phyloP scores from a whole-genome alignment of 2,329 filamentous ascomycete genomes.

The Penicillium italicum region DNA sequence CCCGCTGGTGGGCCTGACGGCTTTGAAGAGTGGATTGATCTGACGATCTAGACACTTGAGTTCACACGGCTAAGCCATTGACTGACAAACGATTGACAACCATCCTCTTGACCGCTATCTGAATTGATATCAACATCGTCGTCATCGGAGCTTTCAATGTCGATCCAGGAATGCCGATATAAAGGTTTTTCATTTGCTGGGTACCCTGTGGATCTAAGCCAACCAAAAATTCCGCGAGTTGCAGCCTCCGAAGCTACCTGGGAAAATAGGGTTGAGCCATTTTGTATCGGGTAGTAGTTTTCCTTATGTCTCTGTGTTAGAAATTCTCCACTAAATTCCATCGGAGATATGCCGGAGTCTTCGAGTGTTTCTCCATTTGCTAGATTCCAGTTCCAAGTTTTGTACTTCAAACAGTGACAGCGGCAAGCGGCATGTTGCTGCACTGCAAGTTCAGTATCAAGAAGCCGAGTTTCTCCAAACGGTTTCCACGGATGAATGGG shows the following conservation, averaged over 20 bases:
- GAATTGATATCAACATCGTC: slow-evolving; percentile 2
- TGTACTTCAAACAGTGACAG: not conserved
- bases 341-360: not conserved
- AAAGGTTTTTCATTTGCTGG: slow-evolving; percentile 10
- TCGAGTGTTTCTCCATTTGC: not conserved
- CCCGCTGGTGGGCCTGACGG: slow-evolving; percentile 8
- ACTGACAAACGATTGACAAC: not conserved
- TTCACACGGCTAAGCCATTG: not conserved
- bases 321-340: not conserved
- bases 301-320: not conserved
- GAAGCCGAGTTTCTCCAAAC: not conserved
- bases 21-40: slow-evolving; percentile 4
- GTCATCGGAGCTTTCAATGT: slow-evolving; percentile 12
- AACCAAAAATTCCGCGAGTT: slow-evolving; percentile 14
- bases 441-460: not conserved
- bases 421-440: not conserved
- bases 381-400: not conserved
- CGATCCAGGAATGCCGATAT: slow-evolving; percentile 16
- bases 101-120: not conserved
- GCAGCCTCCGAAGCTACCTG: slow-evolving; percentile 3
- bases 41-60: slow-evolving; percentile 1
- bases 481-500: not conserved
- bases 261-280: not conserved
- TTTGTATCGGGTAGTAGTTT: not conserved
- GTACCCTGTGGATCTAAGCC: slow-evolving; percentile 16